Conservation (phyloP, 805 yeast species). For the Clavispora carvajalis region DNA sequence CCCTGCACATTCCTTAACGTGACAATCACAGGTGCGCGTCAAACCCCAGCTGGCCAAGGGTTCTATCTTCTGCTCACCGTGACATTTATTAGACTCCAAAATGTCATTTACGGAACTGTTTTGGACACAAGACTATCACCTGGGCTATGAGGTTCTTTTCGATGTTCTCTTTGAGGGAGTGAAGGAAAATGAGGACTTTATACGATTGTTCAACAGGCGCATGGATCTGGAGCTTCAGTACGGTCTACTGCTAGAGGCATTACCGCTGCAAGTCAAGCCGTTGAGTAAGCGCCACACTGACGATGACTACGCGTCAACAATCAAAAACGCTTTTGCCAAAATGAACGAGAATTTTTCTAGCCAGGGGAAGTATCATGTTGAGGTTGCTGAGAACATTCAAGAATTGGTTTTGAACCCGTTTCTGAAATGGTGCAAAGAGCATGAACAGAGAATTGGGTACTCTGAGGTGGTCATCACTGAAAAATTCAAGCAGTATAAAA, state of each 20-base stretch:
- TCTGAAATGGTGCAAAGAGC: conserved; percentile 68
- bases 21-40: background rate
- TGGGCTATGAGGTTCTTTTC: conserved; percentile 49
- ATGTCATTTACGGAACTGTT: conserved; percentile 70
- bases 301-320: conserved; percentile 59
- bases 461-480: conserved; percentile 50
- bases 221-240: conserved; percentile 68
- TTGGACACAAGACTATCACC: conserved; percentile 65
- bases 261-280: conserved; percentile 37
- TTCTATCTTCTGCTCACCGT: background rate
- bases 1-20: conserved; percentile 1
- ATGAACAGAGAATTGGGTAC: conserved; percentile 58
- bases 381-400: conserved; percentile 58
- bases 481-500: conserved; percentile 50
- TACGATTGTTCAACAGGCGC: conserved; percentile 58
- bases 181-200: conserved; percentile 64
- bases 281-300: conserved; percentile 35
- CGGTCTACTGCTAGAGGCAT: conserved; percentile 49
- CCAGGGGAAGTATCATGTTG: conserved; percentile 56
- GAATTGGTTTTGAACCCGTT: conserved; percentile 65
- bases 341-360: conserved; percentile 47
- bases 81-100: background rate
- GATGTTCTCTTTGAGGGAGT: conserved; percentile 56
- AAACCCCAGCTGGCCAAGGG: background rate
- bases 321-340: conserved; percentile 59